phyloP scores from a whole-genome alignment of 148 eudicot species.

The Camellia sinensis region DNA sequence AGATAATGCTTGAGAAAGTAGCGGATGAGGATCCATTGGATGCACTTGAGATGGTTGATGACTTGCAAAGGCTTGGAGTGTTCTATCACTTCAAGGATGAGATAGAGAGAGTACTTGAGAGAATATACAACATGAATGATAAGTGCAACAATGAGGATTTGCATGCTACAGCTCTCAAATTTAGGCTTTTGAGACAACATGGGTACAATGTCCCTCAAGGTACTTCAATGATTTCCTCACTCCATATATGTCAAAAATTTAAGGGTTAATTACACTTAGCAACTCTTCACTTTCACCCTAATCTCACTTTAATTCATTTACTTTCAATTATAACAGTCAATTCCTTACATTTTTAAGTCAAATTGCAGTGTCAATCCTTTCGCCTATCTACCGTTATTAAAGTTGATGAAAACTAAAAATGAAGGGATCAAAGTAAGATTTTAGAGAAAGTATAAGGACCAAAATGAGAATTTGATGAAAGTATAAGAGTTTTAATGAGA shows the following conservation, averaged over 20 bases:
- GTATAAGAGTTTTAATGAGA: too few species aligned
- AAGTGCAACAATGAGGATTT: constrained; percentile 9
- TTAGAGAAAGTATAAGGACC: too few species aligned
- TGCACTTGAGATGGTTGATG: constrained; percentile 23
- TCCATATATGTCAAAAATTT: background rate
- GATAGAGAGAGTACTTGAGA: background rate
- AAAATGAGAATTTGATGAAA: too few species aligned
- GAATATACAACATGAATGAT: background rate
- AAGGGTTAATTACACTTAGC: too few species aligned
- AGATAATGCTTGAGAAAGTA: background rate
- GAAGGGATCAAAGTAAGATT: too few species aligned
- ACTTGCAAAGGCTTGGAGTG: constrained; percentile 26
- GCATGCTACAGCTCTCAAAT: constrained; percentile 16
- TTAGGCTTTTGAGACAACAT: constrained; percentile 33
- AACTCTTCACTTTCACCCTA: too few species aligned
- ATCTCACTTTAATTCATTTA: too few species aligned
- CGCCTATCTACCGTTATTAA: too few species aligned
- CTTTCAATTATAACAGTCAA: too few species aligned
- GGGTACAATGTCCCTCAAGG: constrained; percentile 25
- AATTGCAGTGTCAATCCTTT: too few species aligned
- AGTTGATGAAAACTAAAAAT: too few species aligned
- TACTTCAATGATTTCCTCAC: background rate
- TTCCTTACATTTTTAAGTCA: too few species aligned
- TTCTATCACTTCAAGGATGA: constrained; percentile 17
- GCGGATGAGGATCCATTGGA: background rate